phyloP scores from a whole-genome alignment of 2,329 filamentous ascomycete species.

The Aspergillus sp. region DNA sequence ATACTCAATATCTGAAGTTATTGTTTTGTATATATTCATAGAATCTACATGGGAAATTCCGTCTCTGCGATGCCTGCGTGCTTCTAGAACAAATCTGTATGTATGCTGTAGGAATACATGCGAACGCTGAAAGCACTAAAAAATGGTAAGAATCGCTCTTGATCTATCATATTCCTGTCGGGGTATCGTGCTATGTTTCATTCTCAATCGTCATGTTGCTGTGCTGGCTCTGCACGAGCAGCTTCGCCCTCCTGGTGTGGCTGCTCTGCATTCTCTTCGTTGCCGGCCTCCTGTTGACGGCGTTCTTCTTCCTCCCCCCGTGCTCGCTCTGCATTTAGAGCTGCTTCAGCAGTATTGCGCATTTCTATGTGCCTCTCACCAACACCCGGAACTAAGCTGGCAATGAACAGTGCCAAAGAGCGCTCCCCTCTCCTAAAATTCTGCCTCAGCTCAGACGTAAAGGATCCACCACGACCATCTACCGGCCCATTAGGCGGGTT shows the following conservation, averaged over 20 bases:
- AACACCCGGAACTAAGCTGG: slow-evolving; percentile 58
- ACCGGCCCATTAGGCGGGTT: slow-evolving; percentile 4
- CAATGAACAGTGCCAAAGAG: slow-evolving; percentile 57
- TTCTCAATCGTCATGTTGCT: background rate
- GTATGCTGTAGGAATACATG: too few species aligned
- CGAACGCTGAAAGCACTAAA: background rate
- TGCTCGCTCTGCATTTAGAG: slow-evolving; percentile 22
- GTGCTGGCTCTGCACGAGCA: slow-evolving; percentile 3
- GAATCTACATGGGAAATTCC: too few species aligned
- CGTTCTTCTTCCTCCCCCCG: slow-evolving; percentile 20
- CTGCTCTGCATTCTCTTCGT: slow-evolving; percentile 6
- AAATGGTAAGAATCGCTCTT: background rate
- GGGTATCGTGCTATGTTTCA: slow-evolving; percentile 9
- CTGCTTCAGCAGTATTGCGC: slow-evolving; percentile 47
- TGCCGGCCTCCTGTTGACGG: slow-evolving; percentile 15
- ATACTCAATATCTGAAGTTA: too few species aligned
- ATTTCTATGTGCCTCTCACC: slow-evolving; percentile 58
- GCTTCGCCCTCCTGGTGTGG: slow-evolving; percentile 2
- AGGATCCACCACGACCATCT: background rate
- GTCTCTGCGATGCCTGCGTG: too few species aligned
- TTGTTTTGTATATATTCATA: too few species aligned
- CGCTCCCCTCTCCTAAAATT: slow-evolving; percentile 48
- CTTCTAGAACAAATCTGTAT: too few species aligned
- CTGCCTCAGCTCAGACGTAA: slow-evolving; percentile 13
- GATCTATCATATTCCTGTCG: background rate